phyloP scores from a whole-genome alignment of 257 asterid species.

The Perilla frutescens region DNA sequence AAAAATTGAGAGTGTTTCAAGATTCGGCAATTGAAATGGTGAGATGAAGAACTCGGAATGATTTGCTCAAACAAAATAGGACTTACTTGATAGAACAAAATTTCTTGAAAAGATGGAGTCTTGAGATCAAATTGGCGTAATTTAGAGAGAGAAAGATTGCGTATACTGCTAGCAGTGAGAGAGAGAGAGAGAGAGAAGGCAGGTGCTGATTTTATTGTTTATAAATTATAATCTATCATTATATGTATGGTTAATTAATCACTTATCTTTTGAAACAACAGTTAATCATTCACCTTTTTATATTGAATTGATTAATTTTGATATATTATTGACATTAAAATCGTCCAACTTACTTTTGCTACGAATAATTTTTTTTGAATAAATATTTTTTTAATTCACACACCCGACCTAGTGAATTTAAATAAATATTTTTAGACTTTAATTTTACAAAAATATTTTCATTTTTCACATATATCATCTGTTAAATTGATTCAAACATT shows the following conservation, averaged over 20 bases:
- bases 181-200: constrained; percentile 29
- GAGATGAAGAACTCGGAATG: constrained; percentile 25
- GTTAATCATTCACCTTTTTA: constrained; percentile 1
- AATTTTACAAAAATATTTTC: too few species aligned
- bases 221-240: background rate
- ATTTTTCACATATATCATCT: too few species aligned
- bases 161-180: constrained; percentile 49
- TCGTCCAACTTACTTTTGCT: background rate
- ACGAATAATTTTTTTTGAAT: too few species aligned
- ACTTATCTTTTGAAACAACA: background rate
- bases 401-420: too few species aligned
- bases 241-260: constrained; percentile 9
- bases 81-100: constrained; percentile 50
- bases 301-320: background rate
- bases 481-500: too few species aligned
- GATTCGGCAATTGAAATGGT: constrained; percentile 37
- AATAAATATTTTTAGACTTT: too few species aligned
- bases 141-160: constrained; percentile 58
- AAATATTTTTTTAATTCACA: too few species aligned
- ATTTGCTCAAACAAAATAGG: constrained; percentile 3
- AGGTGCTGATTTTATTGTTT: constrained; percentile 22
- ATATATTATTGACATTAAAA: background rate
- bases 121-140: constrained; percentile 37
- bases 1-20: constrained; percentile 16
- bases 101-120: constrained; percentile 33